Evolutionary conservation across 31 red algal species (phyloP), one percentile per base, ranked within the genome.

Genomic region (Endocladia muricata): DNA sequence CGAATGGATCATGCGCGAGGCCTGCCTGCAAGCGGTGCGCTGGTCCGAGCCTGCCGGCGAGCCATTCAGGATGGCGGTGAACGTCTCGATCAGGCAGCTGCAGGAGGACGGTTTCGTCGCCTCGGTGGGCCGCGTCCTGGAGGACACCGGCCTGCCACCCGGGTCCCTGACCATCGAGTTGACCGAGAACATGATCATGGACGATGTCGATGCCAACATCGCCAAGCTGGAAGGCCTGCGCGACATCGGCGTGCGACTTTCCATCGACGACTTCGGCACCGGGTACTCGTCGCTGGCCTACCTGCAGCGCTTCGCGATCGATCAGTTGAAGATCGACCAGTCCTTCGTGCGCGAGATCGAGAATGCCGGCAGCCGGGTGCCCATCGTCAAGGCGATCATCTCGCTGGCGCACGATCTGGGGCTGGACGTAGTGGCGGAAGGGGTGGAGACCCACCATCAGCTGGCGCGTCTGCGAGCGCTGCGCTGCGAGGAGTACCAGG

Each of bases 211-310:
- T 3, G 23, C 13, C 22, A 23, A 33, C 6, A 35, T 63, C 8
- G 29, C 37, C 4, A 66, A 13, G 9, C 9, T 77, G 5, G 23
- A 34, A 5, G 4, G 43, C 31, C 21, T 77, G 4, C 19, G 63
- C 39, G 4, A 65, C 5, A 26, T 61, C 4, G 74, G 74, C 23
- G 6, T 30, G 4, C 7, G 55, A 5, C 17, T 77, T 4, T 4
- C 52, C 7, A 6, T 77, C 29, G 74, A 77, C 43, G 74, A 77
- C 57, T 77, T 77, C 39, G 74, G 74, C n/a, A 77, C 74, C 4
- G 74, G 74, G 8, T 77, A 77, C 29, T 77, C 74, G 11, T 77
- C 74, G 8, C 34, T 77, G 22, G 6, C 55, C n/a, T 39, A 63
- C 40, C 37, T 77, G 4, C 61, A 77, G n/a, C n/a, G 29, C 4